phyloP scores from a whole-genome alignment of 2,329 filamentous ascomycete genomes.

The Colletotrichum costaricense region DNA sequence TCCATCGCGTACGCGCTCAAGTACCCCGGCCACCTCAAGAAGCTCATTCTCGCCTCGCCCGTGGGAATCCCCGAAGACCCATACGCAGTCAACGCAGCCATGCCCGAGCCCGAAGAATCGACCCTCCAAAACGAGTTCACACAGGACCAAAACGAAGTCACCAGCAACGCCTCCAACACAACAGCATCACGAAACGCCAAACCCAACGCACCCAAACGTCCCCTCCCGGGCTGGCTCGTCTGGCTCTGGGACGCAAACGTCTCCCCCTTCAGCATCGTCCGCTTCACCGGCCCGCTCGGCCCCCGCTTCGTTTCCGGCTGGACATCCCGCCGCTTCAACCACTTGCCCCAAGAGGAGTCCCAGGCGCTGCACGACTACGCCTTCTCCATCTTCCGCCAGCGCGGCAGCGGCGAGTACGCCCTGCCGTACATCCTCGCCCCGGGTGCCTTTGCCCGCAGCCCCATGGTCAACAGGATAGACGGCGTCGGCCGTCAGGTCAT shows the following conservation, averaged over 20 bases:
- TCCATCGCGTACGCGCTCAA: constrained; percentile 96
- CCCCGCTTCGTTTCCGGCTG: constrained; percentile 94
- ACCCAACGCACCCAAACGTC: constrained; percentile 58
- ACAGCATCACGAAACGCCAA: constrained; percentile 43
- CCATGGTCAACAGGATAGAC: constrained; percentile 88
- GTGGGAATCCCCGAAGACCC: constrained; percentile 96
- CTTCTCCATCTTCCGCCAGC: constrained; percentile 92
- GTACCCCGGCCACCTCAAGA: constrained; percentile 94
- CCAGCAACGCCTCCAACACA: constrained; percentile 51
- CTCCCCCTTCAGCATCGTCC: constrained; percentile 91
- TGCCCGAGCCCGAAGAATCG: constrained; percentile 82
- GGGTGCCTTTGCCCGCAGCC: constrained; percentile 89
- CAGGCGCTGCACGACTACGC: constrained; percentile 91
- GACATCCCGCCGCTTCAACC: constrained; percentile 92
- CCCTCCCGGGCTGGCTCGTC: constrained; percentile 85
- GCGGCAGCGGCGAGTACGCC: constrained; percentile 93
- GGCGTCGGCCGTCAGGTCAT: constrained; percentile 81
- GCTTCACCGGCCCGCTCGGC: constrained; percentile 88
- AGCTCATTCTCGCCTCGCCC: constrained; percentile 93
- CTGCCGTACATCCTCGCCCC: constrained; percentile 93
- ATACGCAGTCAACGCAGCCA: constrained; percentile 82
- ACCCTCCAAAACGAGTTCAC: constrained; percentile 82
- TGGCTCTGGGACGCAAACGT: constrained; percentile 98
- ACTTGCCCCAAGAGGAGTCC: constrained; percentile 83
- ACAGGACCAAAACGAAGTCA: constrained; percentile 73